These are phyloP conservation scores for Lathyrus aphaca DNA, from an alignment of 306 rosid genomes.

Conservation along the genomic window DNA sequence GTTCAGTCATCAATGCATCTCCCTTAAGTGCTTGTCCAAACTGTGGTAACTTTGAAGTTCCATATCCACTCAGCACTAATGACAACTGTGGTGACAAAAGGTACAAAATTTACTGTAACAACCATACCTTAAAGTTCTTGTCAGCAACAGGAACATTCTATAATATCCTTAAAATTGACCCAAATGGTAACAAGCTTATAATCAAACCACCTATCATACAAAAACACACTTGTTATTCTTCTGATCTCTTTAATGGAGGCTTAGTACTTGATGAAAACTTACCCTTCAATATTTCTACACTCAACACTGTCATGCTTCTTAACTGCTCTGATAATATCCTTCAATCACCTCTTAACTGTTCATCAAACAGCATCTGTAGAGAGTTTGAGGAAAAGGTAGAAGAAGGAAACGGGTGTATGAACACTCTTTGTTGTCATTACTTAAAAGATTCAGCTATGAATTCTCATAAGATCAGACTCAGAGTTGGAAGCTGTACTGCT, in stretches of 20 bases:
- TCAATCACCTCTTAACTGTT: conserved; percentile 75
- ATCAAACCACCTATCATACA: conserved; percentile 58
- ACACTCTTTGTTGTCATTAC: conserved; percentile 75
- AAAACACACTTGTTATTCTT: conserved; percentile 57
- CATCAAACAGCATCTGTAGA: conserved; percentile 68
- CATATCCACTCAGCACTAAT: conserved; percentile 77
- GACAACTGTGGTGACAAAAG: conserved; percentile 65
- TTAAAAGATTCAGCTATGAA: conserved; percentile 88
- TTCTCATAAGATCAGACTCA: conserved; percentile 62
- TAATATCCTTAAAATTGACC: conserved; percentile 64
- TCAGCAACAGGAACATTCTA: conserved; percentile 64
- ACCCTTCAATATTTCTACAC: conserved; percentile 76
- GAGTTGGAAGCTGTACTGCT: conserved; percentile 79
- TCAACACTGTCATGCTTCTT: conserved; percentile 72
- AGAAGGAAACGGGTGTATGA: conserved; percentile 57
- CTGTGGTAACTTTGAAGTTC: conserved; percentile 68
- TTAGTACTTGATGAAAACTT: conserved; percentile 55
- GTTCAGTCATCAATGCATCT: conserved; percentile 35
- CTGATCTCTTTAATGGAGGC: conserved; percentile 65
- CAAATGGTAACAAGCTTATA: conserved; percentile 49
- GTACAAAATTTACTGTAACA: conserved; percentile 66
- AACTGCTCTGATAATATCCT: conserved; percentile 64
- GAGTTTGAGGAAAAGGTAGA: conserved; percentile 55
- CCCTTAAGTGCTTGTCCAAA: conserved; percentile 52
- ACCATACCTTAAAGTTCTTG: conserved; percentile 58